These are phyloP conservation scores for Heterobasidion irregulare DNA, from an alignment of 1,284 basidiomycete genomes.

Conservation along the genomic window DNA sequence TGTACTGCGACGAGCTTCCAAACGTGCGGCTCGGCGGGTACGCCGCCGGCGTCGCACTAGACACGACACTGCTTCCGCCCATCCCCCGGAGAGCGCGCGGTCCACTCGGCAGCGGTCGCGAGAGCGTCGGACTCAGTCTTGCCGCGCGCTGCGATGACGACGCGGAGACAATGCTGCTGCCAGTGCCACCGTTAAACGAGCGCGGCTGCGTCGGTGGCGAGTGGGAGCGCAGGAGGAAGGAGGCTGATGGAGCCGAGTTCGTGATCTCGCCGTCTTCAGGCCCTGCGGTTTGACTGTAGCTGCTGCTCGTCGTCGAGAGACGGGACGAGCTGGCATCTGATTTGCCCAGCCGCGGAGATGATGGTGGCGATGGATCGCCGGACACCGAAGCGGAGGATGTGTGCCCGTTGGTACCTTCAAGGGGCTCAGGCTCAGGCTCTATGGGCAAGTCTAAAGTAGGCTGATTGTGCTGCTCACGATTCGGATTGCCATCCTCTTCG, in stretches of 20 bases:
- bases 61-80: not conserved
- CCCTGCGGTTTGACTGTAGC: not conserved
- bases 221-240: constrained; percentile 22
- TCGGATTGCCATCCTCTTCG: no score
- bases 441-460: no score
- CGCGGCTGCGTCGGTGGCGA: constrained; percentile 40
- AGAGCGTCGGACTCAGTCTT: constrained; percentile 14
- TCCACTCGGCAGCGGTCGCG: constrained; percentile 38
- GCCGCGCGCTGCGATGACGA: constrained; percentile 18
- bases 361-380: not conserved
- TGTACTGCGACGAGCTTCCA: not conserved
- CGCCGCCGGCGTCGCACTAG: not conserved
- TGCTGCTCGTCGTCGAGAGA: not conserved
- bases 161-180: constrained; percentile 15
- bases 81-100: constrained; percentile 40
- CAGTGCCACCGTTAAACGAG: constrained; percentile 22
- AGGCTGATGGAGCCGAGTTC: not conserved
- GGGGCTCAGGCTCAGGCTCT: no score
- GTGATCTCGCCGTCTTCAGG: constrained; percentile 4
- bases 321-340: not conserved
- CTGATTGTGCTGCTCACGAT: no score
- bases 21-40: not conserved
- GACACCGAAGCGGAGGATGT: not conserved
- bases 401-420: no score
- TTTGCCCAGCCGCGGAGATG: not conserved